These are phyloP conservation scores for Plasmodium fragile DNA, from an alignment of 169 alveolate species.

Conservation along the genomic window DNA sequence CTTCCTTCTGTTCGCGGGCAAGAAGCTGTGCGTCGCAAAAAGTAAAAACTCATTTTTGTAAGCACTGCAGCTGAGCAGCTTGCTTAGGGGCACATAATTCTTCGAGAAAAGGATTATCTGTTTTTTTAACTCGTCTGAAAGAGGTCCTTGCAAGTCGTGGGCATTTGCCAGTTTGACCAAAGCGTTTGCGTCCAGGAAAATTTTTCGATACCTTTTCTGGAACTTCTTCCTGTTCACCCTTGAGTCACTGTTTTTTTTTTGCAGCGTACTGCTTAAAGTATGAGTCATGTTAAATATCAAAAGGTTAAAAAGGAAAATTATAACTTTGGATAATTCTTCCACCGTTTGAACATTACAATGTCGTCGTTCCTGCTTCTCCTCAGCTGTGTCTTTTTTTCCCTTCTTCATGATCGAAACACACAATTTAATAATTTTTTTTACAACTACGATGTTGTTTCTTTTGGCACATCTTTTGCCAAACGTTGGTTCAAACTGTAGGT, in stretches of 20 bases:
- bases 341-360: neutral
- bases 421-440: constrained; percentile 26
- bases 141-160: neutral
- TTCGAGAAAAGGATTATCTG: constrained; percentile 5
- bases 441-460: constrained; percentile 28
- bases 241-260: neutral
- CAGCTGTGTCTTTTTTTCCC: neutral
- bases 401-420: neutral
- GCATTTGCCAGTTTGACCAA: neutral
- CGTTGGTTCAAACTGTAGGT: constrained; percentile 1
- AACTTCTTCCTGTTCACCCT: constrained; percentile 4
- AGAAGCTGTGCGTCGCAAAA: constrained; percentile 8
- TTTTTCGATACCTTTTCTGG: neutral
- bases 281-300: constrained; percentile 14
- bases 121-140: constrained; percentile 7
- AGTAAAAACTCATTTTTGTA: constrained; percentile 21
- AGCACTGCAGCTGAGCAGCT: neutral
- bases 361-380: neutral
- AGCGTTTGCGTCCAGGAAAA: neutral
- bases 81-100: neutral
- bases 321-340: constrained; percentile 14
- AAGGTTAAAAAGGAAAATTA: constrained; percentile 34
- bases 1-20: neutral
- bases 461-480: constrained; percentile 12
- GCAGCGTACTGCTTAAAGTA: neutral